phyloP scores from a whole-genome alignment of 2,329 filamentous ascomycete genomes.

The Fusarium continuum region DNA sequence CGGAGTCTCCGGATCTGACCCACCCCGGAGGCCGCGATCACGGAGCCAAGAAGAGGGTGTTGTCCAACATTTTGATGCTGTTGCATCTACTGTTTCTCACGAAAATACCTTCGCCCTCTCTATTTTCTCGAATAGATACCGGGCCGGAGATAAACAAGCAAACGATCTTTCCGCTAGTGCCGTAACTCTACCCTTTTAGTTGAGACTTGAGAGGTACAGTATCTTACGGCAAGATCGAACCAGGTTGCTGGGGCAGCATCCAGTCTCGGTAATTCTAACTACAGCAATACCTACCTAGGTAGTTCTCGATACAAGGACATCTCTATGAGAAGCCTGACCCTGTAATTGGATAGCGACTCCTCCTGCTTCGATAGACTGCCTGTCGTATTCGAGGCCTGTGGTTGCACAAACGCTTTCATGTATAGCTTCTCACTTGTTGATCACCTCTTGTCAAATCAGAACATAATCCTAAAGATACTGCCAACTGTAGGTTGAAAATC shows the following conservation, averaged over 20 bases:
- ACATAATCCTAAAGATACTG: no score
- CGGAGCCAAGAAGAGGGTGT: neutral
- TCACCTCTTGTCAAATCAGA: no score
- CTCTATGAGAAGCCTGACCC: no score
- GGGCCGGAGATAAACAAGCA: neutral
- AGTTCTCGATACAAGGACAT: no score
- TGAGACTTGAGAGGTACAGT: neutral
- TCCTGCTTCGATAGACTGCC: no score
- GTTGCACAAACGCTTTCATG: no score
- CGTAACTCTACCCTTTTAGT: neutral
- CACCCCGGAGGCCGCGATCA: constrained; percentile 16
- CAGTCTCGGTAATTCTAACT: no score
- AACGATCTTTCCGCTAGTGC: neutral
- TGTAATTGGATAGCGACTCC: no score
- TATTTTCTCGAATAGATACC: neutral
- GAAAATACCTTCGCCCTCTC: neutral
- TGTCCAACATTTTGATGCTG: neutral
- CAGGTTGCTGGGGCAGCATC: neutral
- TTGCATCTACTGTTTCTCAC: neutral
- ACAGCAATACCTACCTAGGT: no score
- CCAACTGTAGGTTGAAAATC: no score
- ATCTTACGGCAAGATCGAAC: neutral
- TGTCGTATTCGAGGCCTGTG: no score
- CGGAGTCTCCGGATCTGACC: constrained; percentile 20
- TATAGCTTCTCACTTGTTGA: no score